Evolutionary conservation across 2,329 filamentous ascomycete species (phyloP).

Genomic region (Raffaelea ambrosiae): DNA sequence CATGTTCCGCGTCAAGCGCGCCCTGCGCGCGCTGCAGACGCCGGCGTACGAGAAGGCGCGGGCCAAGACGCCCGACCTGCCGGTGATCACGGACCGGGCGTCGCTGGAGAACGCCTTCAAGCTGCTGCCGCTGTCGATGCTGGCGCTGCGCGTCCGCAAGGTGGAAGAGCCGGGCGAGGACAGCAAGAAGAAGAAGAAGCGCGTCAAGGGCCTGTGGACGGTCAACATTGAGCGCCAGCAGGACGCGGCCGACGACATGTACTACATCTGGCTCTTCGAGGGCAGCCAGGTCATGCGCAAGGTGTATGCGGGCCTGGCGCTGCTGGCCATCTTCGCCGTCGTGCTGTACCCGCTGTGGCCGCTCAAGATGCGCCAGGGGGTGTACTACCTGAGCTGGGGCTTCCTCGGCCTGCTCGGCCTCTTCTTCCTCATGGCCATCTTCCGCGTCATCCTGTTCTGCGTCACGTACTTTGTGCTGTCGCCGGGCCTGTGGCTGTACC

Average conservation of each 20-base stretch:
- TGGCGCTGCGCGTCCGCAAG: slow-evolving; percentile 84
- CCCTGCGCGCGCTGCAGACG: slow-evolving; percentile 80
- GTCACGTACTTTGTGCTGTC: slow-evolving; percentile 77
- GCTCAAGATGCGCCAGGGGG: slow-evolving; percentile 77
- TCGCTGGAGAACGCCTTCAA: slow-evolving; percentile 88
- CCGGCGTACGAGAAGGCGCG: slow-evolving; percentile 83
- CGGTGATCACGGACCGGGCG: slow-evolving; percentile 77
- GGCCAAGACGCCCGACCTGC: slow-evolving; percentile 82
- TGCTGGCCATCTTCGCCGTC: slow-evolving; percentile 75
- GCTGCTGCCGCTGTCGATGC: slow-evolving; percentile 85
- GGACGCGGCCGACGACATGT: slow-evolving; percentile 75
- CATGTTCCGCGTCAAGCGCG: slow-evolving; percentile 98
- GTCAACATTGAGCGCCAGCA: slow-evolving; percentile 95
- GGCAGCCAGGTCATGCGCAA: slow-evolving; percentile 90
- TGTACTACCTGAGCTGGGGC: slow-evolving; percentile 95
- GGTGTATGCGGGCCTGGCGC: slow-evolving; percentile 76
- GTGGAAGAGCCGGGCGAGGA: slow-evolving; percentile 44
- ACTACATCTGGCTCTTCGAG: slow-evolving; percentile 96
- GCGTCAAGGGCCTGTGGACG: slow-evolving; percentile 91
- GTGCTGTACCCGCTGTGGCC: slow-evolving; percentile 98
- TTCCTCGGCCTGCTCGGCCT: slow-evolving; percentile 81
- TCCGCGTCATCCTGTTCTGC: slow-evolving; percentile 90
- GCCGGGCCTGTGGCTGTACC: slow-evolving; percentile 95
- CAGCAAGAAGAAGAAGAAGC: slow-evolving; percentile 65
- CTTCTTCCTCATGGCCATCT: slow-evolving; percentile 97